Conservation (phyloP, 192 early-diverging fungal genomes). For the Backusella westeae region DNA sequence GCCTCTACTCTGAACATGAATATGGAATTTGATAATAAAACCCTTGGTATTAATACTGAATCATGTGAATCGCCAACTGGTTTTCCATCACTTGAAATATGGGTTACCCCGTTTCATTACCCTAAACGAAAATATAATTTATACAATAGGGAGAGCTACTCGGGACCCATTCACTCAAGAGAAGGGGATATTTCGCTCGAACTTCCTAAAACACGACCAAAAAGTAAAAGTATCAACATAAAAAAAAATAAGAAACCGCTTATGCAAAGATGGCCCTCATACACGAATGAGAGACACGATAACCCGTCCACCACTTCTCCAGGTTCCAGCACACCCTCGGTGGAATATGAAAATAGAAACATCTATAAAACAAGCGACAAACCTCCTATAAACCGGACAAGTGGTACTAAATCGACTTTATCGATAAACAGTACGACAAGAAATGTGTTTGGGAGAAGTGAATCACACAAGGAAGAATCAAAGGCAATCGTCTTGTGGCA, state of each 20-base stretch:
- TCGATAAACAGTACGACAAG: neutral
- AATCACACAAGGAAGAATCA: neutral
- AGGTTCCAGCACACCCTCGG: neutral
- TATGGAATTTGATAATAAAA: neutral
- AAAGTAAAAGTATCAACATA: neutral
- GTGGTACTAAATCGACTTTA: neutral
- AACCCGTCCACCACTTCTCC: neutral
- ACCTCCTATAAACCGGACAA: neutral
- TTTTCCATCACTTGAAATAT: neutral
- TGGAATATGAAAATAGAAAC: neutral
- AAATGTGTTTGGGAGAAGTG: neutral
- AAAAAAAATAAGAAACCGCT: neutral
- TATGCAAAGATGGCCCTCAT: neutral
- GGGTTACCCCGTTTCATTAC: neutral
- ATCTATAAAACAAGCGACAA: neutral
- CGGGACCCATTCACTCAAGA: neutral
- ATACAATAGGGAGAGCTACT: neutral
- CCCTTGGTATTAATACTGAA: neutral
- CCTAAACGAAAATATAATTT: neutral
- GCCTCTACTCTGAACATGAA: neutral
- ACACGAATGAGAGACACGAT: neutral
- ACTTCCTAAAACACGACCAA: neutral
- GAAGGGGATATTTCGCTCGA: neutral
- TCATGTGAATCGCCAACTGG: neutral
- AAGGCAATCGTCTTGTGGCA: slow-evolving; percentile 1